Evolutionary conservation across 2,329 filamentous ascomycete species (phyloP).

Genomic region (Botrytis pseudocinerea): DNA sequence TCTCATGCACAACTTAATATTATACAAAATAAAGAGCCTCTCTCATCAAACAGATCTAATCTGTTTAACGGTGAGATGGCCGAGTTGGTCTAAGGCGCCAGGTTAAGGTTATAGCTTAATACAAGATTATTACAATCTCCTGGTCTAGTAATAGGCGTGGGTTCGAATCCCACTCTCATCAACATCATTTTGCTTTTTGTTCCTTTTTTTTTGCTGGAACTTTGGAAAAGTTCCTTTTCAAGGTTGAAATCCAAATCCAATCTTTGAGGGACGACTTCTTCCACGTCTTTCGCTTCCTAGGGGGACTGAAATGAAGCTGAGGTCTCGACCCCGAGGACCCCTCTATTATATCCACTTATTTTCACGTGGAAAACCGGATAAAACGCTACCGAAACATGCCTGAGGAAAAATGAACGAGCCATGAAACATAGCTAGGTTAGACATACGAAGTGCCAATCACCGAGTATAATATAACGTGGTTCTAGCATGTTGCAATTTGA

Average conservation of each 20-base stretch:
- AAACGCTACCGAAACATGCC: not conserved
- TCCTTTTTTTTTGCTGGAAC: not conserved
- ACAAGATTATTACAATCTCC: not conserved
- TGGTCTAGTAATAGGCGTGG: constrained; percentile 37
- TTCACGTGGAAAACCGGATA: not conserved
- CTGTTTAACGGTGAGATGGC: constrained; percentile 10
- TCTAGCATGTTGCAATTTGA: not conserved
- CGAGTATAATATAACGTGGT: not conserved
- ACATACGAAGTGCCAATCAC: not conserved
- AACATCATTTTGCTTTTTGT: not conserved
- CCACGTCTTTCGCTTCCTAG: not conserved
- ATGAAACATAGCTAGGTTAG: not conserved
- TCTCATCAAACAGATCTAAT: not conserved
- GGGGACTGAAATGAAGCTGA: not conserved
- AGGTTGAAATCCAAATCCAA: no score
- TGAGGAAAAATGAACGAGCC: not conserved
- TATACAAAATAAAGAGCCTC: fast-evolving
- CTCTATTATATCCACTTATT: constrained; percentile 7
- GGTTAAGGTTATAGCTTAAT: constrained; percentile 6
- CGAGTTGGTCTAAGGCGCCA: constrained; percentile 24
- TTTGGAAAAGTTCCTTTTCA: not conserved
- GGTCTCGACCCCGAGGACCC: not conserved
- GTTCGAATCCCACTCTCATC: constrained; percentile 45
- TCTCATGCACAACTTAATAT: fast-evolving
- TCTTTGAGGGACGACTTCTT: not conserved